These are phyloP conservation scores for Salvia miltiorrhiza DNA, from an alignment of 257 asterid genomes.

Conservation along the genomic window DNA sequence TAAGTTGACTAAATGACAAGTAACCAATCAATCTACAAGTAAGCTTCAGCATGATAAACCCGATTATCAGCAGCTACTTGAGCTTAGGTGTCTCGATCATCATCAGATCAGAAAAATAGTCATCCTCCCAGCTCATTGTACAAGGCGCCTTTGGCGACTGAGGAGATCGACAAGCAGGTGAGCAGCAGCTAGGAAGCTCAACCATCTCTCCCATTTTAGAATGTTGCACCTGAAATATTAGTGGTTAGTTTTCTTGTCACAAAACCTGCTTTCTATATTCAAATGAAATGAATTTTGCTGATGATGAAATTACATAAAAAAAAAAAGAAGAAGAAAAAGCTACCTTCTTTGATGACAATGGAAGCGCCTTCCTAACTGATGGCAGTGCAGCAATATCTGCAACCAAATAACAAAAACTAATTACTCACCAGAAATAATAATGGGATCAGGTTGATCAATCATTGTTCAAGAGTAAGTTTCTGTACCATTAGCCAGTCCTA, in stretches of 20 bases:
- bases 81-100: slow-evolving; percentile 43
- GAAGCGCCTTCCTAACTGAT: slow-evolving; percentile 32
- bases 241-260: background rate
- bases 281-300: background rate
- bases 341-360: slow-evolving; percentile 44
- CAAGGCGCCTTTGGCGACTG: slow-evolving; percentile 37
- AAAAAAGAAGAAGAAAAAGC: background rate
- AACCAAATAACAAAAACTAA: background rate
- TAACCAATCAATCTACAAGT: background rate
- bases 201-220: slow-evolving; percentile 52
- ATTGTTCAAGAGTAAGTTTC: background rate
- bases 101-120: slow-evolving; percentile 31
- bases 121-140: slow-evolving; percentile 47
- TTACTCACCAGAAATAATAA: background rate
- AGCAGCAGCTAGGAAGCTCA: slow-evolving; percentile 23
- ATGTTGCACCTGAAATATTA: slow-evolving; percentile 23
- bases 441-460: background rate
- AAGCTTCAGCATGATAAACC: background rate
- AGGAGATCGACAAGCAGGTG: slow-evolving; percentile 55
- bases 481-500: slow-evolving; percentile 60
- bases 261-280: background rate
- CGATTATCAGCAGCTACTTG: slow-evolving; percentile 14
- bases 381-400: slow-evolving; percentile 24
- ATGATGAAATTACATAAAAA: background rate
- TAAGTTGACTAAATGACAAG: slow-evolving; percentile 14